These are phyloP conservation scores for Cladosporium oxysporum DNA, from an alignment of 2,329 filamentous ascomycete genomes.

Conservation along the genomic window DNA sequence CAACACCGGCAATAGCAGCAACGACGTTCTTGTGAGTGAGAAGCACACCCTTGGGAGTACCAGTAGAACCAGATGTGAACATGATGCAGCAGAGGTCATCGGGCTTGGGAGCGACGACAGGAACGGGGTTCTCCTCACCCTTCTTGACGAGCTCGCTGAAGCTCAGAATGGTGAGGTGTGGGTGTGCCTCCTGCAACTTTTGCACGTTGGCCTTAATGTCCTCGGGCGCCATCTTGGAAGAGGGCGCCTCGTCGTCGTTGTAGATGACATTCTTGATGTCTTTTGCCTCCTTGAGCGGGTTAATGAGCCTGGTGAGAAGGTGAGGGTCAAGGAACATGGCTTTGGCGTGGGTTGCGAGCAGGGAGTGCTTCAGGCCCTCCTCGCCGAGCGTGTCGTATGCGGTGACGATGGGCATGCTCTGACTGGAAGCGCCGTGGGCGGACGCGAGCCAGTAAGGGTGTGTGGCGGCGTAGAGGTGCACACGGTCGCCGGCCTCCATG, in stretches of 20 bases:
- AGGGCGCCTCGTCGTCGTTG: conserved; percentile 52
- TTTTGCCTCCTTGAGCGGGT: conserved; percentile 57
- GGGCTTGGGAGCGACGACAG: conserved; percentile 69
- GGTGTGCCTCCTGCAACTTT: conserved; percentile 55
- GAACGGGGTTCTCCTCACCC: conserved; percentile 66
- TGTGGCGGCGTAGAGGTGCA: conserved; percentile 85
- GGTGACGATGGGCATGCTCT: conserved; percentile 89
- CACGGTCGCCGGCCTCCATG: conserved; percentile 63
- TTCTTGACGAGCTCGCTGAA: conserved; percentile 58
- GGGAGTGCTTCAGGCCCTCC: conserved; percentile 80
- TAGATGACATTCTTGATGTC: conserved; percentile 60
- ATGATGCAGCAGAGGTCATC: conserved; percentile 80
- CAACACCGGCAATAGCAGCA: conserved; percentile 79
- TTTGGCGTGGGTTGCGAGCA: conserved; percentile 75
- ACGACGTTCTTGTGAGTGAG: conserved; percentile 79
- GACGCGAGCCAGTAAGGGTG: conserved; percentile 81
- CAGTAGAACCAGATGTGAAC: conserved; percentile 87
- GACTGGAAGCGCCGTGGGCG: conserved; percentile 68
- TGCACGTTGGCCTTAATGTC: conserved; percentile 56
- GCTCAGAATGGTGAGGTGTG: conserved; percentile 55
- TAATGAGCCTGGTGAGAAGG: conserved; percentile 58
- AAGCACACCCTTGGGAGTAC: conserved; percentile 83
- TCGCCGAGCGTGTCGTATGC: conserved; percentile 91
- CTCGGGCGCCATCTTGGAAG: conserved; percentile 38
- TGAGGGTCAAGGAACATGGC: conserved; percentile 87